phyloP scores from a whole-genome alignment of 192 early-diverging fungal genomes.

The Linnemannia schmuckeri region DNA sequence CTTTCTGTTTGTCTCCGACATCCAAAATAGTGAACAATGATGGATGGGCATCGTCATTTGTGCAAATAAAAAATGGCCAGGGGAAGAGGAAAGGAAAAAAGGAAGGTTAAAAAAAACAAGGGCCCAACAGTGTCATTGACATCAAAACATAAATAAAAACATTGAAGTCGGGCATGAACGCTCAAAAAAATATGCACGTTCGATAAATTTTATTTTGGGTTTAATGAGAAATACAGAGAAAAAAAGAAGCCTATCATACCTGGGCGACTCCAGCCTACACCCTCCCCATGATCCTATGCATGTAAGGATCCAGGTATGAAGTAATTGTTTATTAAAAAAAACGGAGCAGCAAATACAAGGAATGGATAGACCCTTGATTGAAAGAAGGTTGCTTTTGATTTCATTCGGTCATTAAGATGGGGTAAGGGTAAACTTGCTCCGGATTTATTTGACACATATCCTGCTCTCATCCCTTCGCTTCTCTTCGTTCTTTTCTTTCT shows the following conservation, averaged over 20 bases:
- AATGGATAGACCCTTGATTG: neutral
- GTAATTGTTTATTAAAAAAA: neutral
- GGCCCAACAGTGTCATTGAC: too few relatives aligned
- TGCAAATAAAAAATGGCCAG: neutral
- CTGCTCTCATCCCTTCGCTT: neutral
- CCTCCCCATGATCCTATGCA: neutral
- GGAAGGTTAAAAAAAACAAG: neutral
- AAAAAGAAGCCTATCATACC: neutral
- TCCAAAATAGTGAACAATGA: neutral
- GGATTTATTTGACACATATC: neutral
- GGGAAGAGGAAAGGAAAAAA: neutral
- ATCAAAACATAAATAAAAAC: too few relatives aligned
- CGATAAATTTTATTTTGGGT: neutral
- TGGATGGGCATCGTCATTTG: neutral
- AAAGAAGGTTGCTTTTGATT: neutral
- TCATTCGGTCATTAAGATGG: neutral
- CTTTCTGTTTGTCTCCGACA: neutral
- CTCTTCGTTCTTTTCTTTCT: neutral
- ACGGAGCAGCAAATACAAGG: neutral
- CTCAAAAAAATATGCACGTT: neutral
- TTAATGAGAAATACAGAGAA: neutral
- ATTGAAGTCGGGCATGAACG: neutral
- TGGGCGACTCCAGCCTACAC: too few relatives aligned
- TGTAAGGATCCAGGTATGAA: neutral
- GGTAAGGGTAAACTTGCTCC: neutral